Evolutionary conservation across 2,329 filamentous ascomycete genomes (phyloP), one percentile per base, ranked within the genome.

Genomic region (Fusarium luffae): DNA sequence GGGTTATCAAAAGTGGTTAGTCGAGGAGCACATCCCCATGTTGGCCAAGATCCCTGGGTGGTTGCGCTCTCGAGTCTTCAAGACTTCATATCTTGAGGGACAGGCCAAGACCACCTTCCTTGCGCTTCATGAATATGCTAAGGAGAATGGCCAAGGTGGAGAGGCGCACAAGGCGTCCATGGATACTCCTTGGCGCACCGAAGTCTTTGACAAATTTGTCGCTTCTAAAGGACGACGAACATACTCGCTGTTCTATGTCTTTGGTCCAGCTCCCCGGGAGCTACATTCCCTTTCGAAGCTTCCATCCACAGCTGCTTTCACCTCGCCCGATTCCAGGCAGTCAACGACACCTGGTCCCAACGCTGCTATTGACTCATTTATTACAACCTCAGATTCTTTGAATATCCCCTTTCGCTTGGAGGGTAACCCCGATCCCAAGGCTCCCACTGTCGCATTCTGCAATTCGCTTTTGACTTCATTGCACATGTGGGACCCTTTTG

Each of bases 401-500:
- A 77, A 82, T 4, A 85, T 97, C 16, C 88, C 89, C 0, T 97
- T 93, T 80, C 86, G 89, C 16, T 85, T 97, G 3, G 92, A 96
- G 78, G 93, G 93, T 57, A 91, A 87, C 68, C 74, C 87, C 0
- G 85, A 89, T 32, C 87, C 89, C 0, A 76, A 86, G 21, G 92
- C 93, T 0, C 93, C 93, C 0, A 86, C 91, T 0, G 84, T 97
- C 13, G 89, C 93, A 21, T 91, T 94, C 71, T 86, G 86, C 79
- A 97, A 97, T 83, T 94, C 91, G 2, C 90, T 97, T 51, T 86
- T 97, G 10, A 93, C 92, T 4, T 89, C 90, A 49, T 85, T 91
- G 69, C 84, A 87, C 77, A 96, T 97, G 86, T 97, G 93, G 93
- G 91, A 96, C 73, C 84, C 84, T 3, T 88, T 97, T 63, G 81